A percentile compares a stretch with the other conserved stretches of the same genome.
phyloP scores from a whole-genome alignment of 192 early-diverging fungal genomes.

The Mortierella alpina region DNA sequence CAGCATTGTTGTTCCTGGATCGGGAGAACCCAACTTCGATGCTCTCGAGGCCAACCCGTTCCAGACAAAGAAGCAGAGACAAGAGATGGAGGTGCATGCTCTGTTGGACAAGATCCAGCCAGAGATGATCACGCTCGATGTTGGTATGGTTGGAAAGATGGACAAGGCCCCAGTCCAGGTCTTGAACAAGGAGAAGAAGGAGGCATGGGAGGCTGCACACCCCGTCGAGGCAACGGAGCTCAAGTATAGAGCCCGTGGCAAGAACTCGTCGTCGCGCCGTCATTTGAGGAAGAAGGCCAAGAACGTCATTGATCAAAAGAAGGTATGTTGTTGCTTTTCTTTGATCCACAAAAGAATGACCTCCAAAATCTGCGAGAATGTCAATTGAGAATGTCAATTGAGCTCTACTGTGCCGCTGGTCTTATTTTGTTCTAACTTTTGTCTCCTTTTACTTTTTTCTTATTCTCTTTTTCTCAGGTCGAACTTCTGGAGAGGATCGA shows the following conservation, averaged over 20 bases:
- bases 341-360: not conserved
- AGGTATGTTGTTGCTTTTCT: slow-evolving; percentile 47
- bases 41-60: slow-evolving; percentile 91
- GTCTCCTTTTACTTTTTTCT: not conserved
- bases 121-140: slow-evolving; percentile 91
- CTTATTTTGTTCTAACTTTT: not conserved
- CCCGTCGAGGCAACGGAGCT: slow-evolving; percentile 64
- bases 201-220: slow-evolving; percentile 66
- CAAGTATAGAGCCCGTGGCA: slow-evolving; percentile 72
- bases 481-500: slow-evolving; percentile 64
- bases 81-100: slow-evolving; percentile 87
- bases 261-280: slow-evolving; percentile 80
- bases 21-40: slow-evolving; percentile 99
- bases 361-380: not conserved
- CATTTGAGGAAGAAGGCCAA: slow-evolving; percentile 82
- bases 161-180: slow-evolving; percentile 75
- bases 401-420: not conserved
- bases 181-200: slow-evolving; percentile 64
- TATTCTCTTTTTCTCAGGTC: slow-evolving; percentile 27
- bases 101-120: slow-evolving; percentile 95
- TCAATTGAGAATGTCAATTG: not conserved
- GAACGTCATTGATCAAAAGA: slow-evolving; percentile 83
- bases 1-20: slow-evolving; percentile 85
- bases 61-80: slow-evolving; percentile 89
- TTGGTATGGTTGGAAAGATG: slow-evolving; percentile 81